phyloP scores from a whole-genome alignment of 2,329 filamentous ascomycete genomes.

The Tolypocladium endophyticum region DNA sequence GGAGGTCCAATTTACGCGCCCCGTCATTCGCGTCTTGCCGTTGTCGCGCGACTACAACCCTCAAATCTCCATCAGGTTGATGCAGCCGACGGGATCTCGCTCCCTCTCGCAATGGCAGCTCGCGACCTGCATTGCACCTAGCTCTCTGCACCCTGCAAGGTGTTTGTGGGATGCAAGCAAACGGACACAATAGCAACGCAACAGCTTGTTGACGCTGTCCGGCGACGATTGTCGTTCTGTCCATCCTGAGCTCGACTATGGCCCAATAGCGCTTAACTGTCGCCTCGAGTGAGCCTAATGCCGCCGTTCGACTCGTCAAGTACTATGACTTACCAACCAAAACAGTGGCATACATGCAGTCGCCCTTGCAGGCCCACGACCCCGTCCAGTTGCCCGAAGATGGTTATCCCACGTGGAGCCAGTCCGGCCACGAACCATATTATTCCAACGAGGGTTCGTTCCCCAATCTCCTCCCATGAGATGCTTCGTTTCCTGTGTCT shows the following conservation, averaged over 20 bases:
- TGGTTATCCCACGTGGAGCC: not conserved
- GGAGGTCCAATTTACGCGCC: not conserved
- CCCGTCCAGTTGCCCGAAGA: not conserved
- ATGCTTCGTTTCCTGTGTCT: not conserved
- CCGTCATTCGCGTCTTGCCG: not conserved
- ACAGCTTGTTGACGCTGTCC: not conserved
- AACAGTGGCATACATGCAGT: slow-evolving; percentile 17
- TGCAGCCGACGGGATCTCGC: not conserved
- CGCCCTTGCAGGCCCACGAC: slow-evolving; percentile 8
- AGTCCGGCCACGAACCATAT: slow-evolving; percentile 24
- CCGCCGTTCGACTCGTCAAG: not conserved
- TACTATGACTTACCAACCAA: not conserved
- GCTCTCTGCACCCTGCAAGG: not conserved
- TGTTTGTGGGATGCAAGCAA: not conserved
- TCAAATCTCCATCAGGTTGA: not conserved
- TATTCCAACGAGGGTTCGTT: slow-evolving; percentile 50
- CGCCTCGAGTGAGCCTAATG: slow-evolving; percentile 16
- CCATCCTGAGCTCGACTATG: slow-evolving; percentile 10
- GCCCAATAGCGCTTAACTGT: slow-evolving; percentile 17
- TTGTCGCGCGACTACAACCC: not conserved
- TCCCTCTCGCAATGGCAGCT: not conserved
- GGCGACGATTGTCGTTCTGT: not conserved
- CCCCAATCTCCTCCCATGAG: not conserved
- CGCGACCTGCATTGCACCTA: not conserved
- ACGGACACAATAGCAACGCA: not conserved